These are phyloP conservation scores for Lophiostoma macrostomum DNA, from an alignment of 495 filamentous ascomycete genomes.

Conservation along the genomic window DNA sequence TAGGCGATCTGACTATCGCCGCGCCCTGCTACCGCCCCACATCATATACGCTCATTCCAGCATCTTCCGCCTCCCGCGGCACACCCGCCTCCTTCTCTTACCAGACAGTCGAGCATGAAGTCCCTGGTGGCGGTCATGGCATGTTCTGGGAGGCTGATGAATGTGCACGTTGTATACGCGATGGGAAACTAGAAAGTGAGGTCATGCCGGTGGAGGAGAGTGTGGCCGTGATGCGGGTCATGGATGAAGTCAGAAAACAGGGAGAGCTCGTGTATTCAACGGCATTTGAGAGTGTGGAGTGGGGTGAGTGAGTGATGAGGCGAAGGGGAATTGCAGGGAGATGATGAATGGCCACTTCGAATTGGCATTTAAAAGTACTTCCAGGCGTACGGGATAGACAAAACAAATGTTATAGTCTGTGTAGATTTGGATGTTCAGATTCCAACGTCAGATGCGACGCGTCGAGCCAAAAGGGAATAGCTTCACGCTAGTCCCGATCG, in stretches of 20 bases:
- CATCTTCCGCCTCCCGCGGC: conserved; percentile 44
- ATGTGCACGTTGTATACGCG: conserved; percentile 74
- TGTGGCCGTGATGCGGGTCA: conserved; percentile 87
- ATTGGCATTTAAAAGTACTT: too few relatives aligned
- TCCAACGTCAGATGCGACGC: too few relatives aligned
- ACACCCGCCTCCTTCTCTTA: conserved; percentile 39
- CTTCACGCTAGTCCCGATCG: too few relatives aligned
- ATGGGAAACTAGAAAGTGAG: conserved; percentile 78
- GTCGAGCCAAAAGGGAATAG: too few relatives aligned
- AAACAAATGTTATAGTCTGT: too few relatives aligned
- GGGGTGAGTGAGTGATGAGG: too few relatives aligned
- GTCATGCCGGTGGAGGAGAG: conserved; percentile 75
- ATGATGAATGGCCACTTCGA: too few relatives aligned
- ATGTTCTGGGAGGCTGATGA: conserved; percentile 98
- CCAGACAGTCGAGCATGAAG: conserved; percentile 44
- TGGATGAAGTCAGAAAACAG: conserved; percentile 84
- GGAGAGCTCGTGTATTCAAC: conserved; percentile 76
- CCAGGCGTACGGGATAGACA: too few relatives aligned
- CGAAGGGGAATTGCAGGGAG: too few relatives aligned
- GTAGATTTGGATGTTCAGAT: too few relatives aligned
- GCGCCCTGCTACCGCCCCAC: conserved; percentile 69
- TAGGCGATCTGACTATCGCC: conserved; percentile 82
- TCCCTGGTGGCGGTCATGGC: conserved; percentile 60
- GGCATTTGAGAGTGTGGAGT: conserved; percentile 74
- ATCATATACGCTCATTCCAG: conserved; percentile 49